Conservation (phyloP, 331 rosid genomes). For the Stylosanthes scabra region DNA sequence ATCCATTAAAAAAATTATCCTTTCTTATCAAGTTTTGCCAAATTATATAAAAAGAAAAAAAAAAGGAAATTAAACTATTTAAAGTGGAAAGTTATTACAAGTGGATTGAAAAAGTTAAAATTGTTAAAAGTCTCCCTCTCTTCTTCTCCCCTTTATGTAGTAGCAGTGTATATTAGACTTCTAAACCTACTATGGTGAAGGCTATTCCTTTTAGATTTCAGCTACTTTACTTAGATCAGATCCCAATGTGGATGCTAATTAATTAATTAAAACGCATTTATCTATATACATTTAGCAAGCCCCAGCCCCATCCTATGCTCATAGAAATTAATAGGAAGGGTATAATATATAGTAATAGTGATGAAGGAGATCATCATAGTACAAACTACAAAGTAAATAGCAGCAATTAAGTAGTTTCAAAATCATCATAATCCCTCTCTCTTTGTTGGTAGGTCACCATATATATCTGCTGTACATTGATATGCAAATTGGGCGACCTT, state of each 20-base stretch:
- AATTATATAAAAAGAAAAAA: no score
- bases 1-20: no score
- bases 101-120: no score
- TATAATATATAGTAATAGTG: no score
- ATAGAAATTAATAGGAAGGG: neutral
- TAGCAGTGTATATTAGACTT: no score
- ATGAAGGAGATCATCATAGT: neutral
- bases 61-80: no score
- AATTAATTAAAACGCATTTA: neutral
- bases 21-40: no score
- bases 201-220: neutral
- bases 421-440: no score
- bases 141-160: no score
- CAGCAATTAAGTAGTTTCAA: neutral
- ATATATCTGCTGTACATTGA: neutral
- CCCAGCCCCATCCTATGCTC: neutral
- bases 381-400: neutral
- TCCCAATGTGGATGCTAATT: constrained; percentile 10
- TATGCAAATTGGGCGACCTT: neutral
- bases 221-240: constrained; percentile 9
- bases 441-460: neutral
- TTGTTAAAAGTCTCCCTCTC: no score
- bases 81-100: no score
- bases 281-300: neutral
- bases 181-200: neutral